Conservation (phyloP, 768 basidiomycete genomes). For the Hygrophoropsis aurantiaca region DNA sequence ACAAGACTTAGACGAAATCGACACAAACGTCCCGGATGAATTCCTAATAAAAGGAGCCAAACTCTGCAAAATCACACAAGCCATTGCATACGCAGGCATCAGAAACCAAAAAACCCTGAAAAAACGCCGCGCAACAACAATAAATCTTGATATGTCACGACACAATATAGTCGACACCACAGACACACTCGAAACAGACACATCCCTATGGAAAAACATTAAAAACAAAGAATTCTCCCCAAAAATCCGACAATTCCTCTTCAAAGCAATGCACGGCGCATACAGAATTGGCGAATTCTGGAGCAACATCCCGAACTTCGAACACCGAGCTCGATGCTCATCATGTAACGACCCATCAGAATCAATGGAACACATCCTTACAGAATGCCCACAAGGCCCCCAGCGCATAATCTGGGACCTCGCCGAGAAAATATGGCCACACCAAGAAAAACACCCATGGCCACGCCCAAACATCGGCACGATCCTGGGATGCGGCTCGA, state of each 20-base stretch:
- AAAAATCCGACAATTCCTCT: constrained; percentile 18
- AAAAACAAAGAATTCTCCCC: constrained; percentile 8
- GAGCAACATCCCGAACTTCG: constrained; percentile 14
- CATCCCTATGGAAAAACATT: constrained; percentile 10
- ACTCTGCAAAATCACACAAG: constrained; percentile 13
- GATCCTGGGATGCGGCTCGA: constrained; percentile 14
- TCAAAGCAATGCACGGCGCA: constrained; percentile 20
- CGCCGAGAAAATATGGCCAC: constrained; percentile 15
- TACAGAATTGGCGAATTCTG: constrained; percentile 27
- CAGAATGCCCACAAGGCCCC: constrained; percentile 19
- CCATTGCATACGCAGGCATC: constrained; percentile 13
- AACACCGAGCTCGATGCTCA: constrained; percentile 10
- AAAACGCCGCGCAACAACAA: background rate
- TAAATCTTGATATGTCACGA: constrained; percentile 3
- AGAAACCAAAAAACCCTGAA: background rate
- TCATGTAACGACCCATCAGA: constrained; percentile 15
- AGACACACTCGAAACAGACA: background rate
- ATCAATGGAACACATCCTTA: constrained; percentile 30
- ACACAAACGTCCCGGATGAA: background rate
- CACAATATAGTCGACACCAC: constrained; percentile 2
- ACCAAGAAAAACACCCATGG: constrained; percentile 15
- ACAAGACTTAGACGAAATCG: background rate
- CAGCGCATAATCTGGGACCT: constrained; percentile 23
- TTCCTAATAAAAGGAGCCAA: constrained; percentile 14
- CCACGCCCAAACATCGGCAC: constrained; percentile 9